Percentiles rank a stretch among this genome's conserved stretches.
Conservation (phyloP, 768 basidiomycete genomes). For the Suillus occidentalis region DNA sequence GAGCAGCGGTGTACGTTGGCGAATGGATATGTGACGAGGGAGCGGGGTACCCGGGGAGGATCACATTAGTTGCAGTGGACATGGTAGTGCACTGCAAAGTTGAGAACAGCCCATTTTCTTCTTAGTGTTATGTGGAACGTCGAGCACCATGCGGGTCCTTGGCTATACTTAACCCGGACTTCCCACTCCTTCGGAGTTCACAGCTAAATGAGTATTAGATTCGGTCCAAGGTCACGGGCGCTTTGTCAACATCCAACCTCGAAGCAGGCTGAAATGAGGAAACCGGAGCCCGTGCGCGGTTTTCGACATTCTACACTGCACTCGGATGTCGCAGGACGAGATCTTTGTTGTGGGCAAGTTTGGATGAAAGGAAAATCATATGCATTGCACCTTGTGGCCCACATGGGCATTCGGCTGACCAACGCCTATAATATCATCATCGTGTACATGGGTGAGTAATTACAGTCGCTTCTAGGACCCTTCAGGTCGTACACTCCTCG, state of each 20-base stretch:
- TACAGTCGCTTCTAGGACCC: no score
- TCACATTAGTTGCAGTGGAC: slow-evolving; percentile 50
- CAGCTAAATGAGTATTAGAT: background rate
- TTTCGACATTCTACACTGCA: background rate
- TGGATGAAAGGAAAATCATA: background rate
- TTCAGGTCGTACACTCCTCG: background rate
- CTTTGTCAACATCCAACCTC: background rate
- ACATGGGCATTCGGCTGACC: background rate
- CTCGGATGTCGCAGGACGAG: background rate
- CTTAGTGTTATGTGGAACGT: slow-evolving; percentile 11
- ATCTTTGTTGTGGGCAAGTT: background rate
- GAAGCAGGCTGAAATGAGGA: background rate
- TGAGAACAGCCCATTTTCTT: background rate
- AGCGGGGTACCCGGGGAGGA: slow-evolving; percentile 49
- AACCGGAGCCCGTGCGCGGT: background rate
- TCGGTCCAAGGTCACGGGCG: background rate
- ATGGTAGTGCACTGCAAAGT: slow-evolving; percentile 37
- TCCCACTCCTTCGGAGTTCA: slow-evolving; percentile 31
- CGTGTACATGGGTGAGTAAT: background rate
- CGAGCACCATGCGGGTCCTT: slow-evolving; percentile 27
- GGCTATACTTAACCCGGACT: slow-evolving; percentile 35
- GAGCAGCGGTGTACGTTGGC: slow-evolving; percentile 55
- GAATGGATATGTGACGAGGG: slow-evolving; percentile 40
- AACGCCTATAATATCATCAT: background rate
- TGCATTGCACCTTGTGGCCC: background rate